Base-by-base conservation (phyloP, 2,329 filamentous ascomycete genomes). In the Ascochyta fabae region DNA sequence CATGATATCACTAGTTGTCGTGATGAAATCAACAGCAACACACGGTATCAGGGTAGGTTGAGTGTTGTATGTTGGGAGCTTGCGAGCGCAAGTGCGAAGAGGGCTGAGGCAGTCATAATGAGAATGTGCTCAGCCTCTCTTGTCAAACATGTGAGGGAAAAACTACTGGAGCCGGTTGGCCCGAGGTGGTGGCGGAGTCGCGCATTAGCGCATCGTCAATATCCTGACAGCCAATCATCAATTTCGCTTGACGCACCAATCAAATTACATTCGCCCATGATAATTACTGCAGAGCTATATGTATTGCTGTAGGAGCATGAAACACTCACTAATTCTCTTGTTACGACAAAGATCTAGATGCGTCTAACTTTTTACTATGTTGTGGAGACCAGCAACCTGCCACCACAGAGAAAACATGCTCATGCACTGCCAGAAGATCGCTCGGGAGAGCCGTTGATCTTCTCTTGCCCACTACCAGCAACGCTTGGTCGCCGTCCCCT, bases 1-100 rank as follows among this genome's bases (percentile, higher is more conserved):
- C 73, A 76, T 76, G 61, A 57, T 69, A 65, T 67, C 57, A 61
- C n/a, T 6, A 33, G 16, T 42, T 9, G 33, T n/a, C 38, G 36
- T 16, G 24, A 31, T 26, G 45, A 31, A 38, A 16, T 13, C 31
- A 15, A 36, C 38, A 46, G 26, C 29, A 38, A 26, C 22, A 43
- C 16, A 27, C n/a, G 29, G 27, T n/a, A 10, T 22, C 36, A 48
- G 15, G 34, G 42, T 29, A 40, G n/a, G 40, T 45, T n/a, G 16
- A n/a, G 33, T 43, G 26, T 24, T 46, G 36, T 27, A 27, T 29
- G 31, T 42, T 47, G 39, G 43, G 16, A 16, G 24, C 27, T 35
- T 39, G 41, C 31, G 38, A 46, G 31, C 43, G 45, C 34, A 40
- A 35, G 26, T 33, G 29, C 38, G 45, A 43, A 52, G 48, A 39